These are phyloP conservation scores for Comarum palustre DNA, from an alignment of 306 rosid species.

Conservation along the genomic window DNA sequence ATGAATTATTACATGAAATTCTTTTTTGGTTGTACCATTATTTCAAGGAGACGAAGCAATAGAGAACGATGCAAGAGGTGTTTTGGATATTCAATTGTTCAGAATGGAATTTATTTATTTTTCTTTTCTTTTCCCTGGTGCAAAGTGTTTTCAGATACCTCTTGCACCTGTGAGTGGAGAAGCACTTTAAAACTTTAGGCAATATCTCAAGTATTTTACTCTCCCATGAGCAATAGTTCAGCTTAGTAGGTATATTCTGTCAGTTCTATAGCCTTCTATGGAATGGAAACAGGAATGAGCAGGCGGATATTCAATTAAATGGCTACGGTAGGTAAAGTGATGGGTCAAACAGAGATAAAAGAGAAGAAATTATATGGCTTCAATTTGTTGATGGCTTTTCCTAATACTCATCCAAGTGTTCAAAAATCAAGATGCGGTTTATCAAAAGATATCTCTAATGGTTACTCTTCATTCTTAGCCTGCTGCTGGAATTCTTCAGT, in stretches of 20 bases:
- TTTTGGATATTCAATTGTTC: neutral
- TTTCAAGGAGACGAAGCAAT: neutral
- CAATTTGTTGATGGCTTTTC: neutral
- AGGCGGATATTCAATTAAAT: neutral
- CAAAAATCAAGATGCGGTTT: neutral
- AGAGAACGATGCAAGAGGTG: neutral
- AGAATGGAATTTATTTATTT: too few species aligned
- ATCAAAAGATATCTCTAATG: neutral
- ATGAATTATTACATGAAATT: neutral
- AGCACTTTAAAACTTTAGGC: neutral
- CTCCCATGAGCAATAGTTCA: neutral
- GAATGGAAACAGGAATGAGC: neutral
- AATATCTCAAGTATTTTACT: neutral
- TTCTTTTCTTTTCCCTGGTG: neutral
- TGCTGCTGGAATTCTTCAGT: neutral
- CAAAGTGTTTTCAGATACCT: neutral
- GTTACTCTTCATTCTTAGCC: neutral
- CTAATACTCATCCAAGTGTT: neutral
- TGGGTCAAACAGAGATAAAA: neutral
- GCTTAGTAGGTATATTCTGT: neutral
- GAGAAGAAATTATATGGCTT: neutral
- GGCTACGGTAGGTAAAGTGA: neutral
- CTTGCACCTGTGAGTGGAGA: neutral
- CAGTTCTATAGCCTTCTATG: neutral
- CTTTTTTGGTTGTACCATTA: neutral